Evolutionary conservation across 495 filamentous ascomycete genomes (phyloP).

Genomic region (Patellaria atrata): DNA sequence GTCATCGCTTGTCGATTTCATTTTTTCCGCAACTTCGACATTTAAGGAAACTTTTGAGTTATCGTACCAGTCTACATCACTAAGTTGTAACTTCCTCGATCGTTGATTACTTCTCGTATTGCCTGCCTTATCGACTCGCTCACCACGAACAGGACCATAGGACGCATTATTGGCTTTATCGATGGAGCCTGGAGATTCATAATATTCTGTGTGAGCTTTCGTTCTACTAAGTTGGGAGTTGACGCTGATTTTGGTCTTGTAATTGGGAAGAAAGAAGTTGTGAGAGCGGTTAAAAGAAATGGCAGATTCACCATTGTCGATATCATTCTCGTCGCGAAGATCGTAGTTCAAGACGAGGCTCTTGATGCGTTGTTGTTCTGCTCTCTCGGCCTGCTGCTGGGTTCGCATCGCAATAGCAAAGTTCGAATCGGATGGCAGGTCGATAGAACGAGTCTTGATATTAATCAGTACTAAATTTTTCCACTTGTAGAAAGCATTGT

Average conservation of each 20-base stretch:
- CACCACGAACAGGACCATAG: slow-evolving; percentile 21
- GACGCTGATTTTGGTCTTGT: slow-evolving; percentile 2
- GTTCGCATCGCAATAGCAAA: slow-evolving; percentile 93
- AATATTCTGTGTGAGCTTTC: slow-evolving; percentile 16
- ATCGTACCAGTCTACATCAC: slow-evolving; percentile 89
- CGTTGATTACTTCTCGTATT: slow-evolving; percentile 67
- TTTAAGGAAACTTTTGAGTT: slow-evolving; percentile 3
- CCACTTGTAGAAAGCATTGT: slow-evolving; percentile 2
- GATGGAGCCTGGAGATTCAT: slow-evolving; percentile 17
- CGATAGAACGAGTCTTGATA: slow-evolving; percentile 74
- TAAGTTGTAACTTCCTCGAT: slow-evolving; percentile 81
- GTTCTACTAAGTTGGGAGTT: slow-evolving; percentile 5
- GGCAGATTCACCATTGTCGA: slow-evolving; percentile 53
- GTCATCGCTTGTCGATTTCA: too few species aligned
- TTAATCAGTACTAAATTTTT: slow-evolving; percentile 5
- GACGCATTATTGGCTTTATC: slow-evolving; percentile 15
- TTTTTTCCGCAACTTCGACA: too few species aligned
- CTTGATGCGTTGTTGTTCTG: slow-evolving; percentile 97
- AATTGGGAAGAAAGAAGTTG: slow-evolving; percentile 21
- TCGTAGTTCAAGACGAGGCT: slow-evolving; percentile 94
- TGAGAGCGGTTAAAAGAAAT: too few species aligned
- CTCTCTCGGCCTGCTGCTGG: slow-evolving; percentile 85
- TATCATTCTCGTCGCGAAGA: slow-evolving; percentile 60
- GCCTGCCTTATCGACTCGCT: slow-evolving; percentile 45
- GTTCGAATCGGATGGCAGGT: slow-evolving; percentile 83